Base-by-base conservation (phyloP, 2,329 filamentous ascomycete genomes). In the Diaporthe sp. region DNA sequence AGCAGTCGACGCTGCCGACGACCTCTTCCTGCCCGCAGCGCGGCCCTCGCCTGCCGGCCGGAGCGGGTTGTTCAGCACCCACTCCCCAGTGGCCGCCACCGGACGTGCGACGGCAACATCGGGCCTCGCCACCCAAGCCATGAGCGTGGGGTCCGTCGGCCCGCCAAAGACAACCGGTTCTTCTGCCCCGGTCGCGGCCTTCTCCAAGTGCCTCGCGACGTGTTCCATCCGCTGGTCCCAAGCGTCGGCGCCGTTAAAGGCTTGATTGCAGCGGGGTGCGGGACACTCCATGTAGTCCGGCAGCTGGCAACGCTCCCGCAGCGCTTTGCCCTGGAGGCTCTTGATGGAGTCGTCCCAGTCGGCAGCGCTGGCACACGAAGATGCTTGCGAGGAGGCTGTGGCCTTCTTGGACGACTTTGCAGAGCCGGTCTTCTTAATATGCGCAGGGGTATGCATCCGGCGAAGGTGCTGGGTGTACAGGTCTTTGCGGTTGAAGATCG, bases 191-290 rank as follows among this genome's bases (percentile, higher is more conserved):
- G 80, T 76, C 6, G 84, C 85, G 0, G 84, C 86, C 42, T 85
- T 86, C 83, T 97, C 95, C 61, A 96, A 88, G 82, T 98, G 96
- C 75, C 91, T 89, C 0, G 94, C 95, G 3, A 98, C 91, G 84
- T 98, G 96, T 83, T 98, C 96, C 92, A 98, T 95, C 34, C 94
- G 89, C 75, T 92, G 89, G 75, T 97, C 94, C 95, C 95, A 98
- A 15, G 91, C 91, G 8, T 86, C 88, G 0, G 82, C 76, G 0
- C 93, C 94, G 8, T 86, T 82, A 80, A 97, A 98, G 0, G 15
- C 75, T 70, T 79, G 73, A 1, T 78, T 80, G 82, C 96, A 98
- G 77, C 90, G 90, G 0, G 81, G 79, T 2, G 90, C 90, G 0
- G 92, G 89, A 80, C 95, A 95, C 3, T 78, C 76, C 82, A 93